A percentile compares a stretch with the other conserved stretches of the same genome.
phyloP scores from a whole-genome alignment of 2,329 filamentous ascomycete genomes.

The Diaporthe vexans region DNA sequence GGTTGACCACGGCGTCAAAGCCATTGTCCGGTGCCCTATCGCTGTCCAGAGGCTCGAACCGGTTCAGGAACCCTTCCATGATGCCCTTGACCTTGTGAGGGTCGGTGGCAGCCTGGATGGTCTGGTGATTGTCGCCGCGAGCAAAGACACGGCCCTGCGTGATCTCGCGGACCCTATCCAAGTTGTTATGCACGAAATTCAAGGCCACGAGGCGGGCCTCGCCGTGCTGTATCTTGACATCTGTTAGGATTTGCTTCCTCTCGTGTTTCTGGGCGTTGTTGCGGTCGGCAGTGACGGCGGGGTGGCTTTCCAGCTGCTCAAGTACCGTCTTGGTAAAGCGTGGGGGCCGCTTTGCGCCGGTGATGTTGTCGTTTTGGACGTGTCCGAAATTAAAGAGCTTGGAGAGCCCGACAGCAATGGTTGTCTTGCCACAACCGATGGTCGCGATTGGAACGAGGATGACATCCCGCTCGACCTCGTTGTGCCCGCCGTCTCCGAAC shows the following conservation, averaged over 20 bases:
- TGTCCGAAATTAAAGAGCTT: conserved; percentile 93
- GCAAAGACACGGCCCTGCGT: conserved; percentile 84
- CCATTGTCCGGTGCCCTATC: conserved; percentile 79
- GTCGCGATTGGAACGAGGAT: conserved; percentile 93
- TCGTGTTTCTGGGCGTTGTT: conserved; percentile 95
- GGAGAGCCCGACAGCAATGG: conserved; percentile 83
- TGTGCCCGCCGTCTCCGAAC: conserved; percentile 62
- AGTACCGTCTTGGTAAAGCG: conserved; percentile 82
- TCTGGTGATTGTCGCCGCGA: conserved; percentile 97
- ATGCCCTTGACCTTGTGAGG: conserved; percentile 83
- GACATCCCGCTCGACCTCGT: conserved; percentile 75
- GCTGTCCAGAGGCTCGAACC: conserved; percentile 84
- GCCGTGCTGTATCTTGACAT: conserved; percentile 75
- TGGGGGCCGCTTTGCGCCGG: conserved; percentile 79
- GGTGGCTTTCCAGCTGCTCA: conserved; percentile 72
- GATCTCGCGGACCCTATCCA: conserved; percentile 79
- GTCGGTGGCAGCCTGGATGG: conserved; percentile 87
- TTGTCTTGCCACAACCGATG: conserved; percentile 97
- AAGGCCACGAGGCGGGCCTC: conserved; percentile 84
- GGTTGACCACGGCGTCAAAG: conserved; percentile 88
- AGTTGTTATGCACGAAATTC: conserved; percentile 87
- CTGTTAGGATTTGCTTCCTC: conserved; percentile 86
- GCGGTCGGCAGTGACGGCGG: conserved; percentile 89
- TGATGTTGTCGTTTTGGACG: conserved; percentile 96
- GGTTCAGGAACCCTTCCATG: conserved; percentile 92